A percentile compares a stretch with the other conserved stretches of the same genome.
Conservation (phyloP, 2,329 filamentous ascomycete species). For the Arthrinium phaeospermum region DNA sequence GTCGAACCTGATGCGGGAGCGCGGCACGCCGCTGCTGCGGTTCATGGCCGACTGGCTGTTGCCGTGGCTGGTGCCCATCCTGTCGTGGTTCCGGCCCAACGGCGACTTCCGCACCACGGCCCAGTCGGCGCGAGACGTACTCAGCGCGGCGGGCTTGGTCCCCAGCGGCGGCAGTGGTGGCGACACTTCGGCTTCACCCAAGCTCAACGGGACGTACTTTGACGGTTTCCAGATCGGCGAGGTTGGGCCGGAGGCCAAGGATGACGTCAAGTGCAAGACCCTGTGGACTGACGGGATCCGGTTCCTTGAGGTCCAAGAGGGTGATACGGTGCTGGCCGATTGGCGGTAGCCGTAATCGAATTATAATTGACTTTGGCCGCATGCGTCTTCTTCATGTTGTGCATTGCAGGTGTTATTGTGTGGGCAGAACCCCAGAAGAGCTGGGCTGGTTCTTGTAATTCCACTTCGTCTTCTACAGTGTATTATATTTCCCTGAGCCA, state of each 20-base stretch:
- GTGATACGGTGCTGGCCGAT: constrained; percentile 36
- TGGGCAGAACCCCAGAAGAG: no score
- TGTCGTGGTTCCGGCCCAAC: constrained; percentile 30
- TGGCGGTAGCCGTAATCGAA: constrained; percentile 27
- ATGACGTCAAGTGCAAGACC: constrained; percentile 33
- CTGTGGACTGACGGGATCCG: constrained; percentile 40
- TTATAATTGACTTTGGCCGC: background rate
- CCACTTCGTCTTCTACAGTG: background rate
- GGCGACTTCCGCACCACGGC: constrained; percentile 32
- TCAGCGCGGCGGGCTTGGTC: constrained; percentile 34
- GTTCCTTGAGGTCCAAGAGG: constrained; percentile 33
- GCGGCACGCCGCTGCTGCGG: constrained; percentile 30
- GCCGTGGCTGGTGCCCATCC: constrained; percentile 26
- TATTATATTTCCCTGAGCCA: background rate
- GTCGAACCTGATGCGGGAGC: constrained; percentile 31
- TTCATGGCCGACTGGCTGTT: constrained; percentile 27
- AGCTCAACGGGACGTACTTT: constrained; percentile 63
- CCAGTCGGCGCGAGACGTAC: constrained; percentile 39
- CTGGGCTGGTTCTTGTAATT: background rate
- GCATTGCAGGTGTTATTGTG: background rate
- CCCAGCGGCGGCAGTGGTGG: constrained; percentile 31
- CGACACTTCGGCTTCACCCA: constrained; percentile 29
- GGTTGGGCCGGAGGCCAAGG: constrained; percentile 49
- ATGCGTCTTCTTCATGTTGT: background rate
- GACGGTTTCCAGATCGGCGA: constrained; percentile 61